Percentiles rank a stretch among this genome's conserved stretches.
Evolutionary conservation across 768 basidiomycete species (phyloP).

Genomic region (Rhodotorula kratochvilovae): DNA sequence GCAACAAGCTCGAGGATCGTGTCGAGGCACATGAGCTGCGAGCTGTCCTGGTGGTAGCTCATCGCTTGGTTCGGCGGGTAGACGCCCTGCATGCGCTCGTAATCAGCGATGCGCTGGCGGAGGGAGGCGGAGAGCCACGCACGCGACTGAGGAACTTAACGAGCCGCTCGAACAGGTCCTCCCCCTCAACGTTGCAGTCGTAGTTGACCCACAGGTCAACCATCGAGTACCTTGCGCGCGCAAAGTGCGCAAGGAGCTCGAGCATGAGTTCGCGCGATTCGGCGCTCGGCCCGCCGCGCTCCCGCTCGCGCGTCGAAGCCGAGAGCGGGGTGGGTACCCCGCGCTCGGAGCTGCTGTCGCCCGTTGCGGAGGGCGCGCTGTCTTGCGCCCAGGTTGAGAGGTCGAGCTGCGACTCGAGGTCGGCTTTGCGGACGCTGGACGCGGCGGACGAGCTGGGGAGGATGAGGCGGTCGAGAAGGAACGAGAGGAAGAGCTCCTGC

Average conservation of each 20-base stretch:
- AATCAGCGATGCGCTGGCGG: neutral
- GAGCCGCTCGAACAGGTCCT: conserved; percentile 87
- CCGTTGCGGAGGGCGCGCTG: neutral
- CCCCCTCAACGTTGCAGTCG: conserved; percentile 93
- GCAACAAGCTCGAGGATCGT: conserved; percentile 78
- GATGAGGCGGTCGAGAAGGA: conserved; percentile 83
- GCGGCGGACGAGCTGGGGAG: conserved; percentile 13
- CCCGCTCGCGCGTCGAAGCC: conserved; percentile 8
- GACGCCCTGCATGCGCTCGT: conserved; percentile 58
- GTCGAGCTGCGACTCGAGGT: conserved; percentile 40
- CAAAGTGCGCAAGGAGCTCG: conserved; percentile 76
- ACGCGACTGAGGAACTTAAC: conserved; percentile 74
- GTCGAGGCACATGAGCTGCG: conserved; percentile 83
- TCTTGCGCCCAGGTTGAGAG: conserved; percentile 38
- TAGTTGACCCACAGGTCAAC: conserved; percentile 94
- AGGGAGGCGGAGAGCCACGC: conserved; percentile 37
- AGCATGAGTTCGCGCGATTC: conserved; percentile 85
- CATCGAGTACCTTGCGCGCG: conserved; percentile 76
- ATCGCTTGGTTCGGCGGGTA: conserved; percentile 58
- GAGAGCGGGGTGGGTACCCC: neutral
- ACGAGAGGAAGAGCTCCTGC: conserved; percentile 89
- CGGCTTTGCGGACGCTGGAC: conserved; percentile 29
- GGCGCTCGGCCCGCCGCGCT: conserved; percentile 60
- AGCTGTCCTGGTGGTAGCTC: conserved; percentile 58
- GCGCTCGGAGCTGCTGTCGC: neutral